Evolutionary conservation across 208 protist genomes (phyloP).

Genomic region (Trypanosoma brucei): DNA sequence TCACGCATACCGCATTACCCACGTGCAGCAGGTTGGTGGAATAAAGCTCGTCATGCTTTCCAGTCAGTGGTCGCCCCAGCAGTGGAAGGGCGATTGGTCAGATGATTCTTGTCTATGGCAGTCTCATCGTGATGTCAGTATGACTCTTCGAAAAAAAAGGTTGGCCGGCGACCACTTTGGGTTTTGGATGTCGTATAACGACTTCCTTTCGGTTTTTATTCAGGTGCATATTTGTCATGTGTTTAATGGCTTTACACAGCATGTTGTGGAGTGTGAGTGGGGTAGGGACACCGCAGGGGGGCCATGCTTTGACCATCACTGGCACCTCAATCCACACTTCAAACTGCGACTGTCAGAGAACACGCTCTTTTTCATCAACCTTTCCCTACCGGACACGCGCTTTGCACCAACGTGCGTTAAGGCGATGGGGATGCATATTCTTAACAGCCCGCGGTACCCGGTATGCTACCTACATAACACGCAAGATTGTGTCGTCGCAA

Average conservation of each 20-base stretch:
- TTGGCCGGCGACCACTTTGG: constrained; percentile 2
- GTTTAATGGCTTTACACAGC: constrained; percentile 47
- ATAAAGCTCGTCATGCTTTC: constrained; percentile 55
- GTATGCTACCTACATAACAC: constrained; percentile 28
- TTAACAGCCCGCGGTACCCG: constrained; percentile 60
- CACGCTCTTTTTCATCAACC: constrained; percentile 50
- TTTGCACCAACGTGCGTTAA: constrained; percentile 43
- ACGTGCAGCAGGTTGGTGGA: constrained; percentile 53
- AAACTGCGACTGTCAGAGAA: constrained; percentile 37
- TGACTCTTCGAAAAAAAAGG: constrained; percentile 26
- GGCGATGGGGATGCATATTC: constrained; percentile 57
- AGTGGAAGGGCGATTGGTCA: constrained; percentile 78
- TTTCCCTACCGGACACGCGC: constrained; percentile 53
- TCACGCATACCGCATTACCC: constrained; percentile 55
- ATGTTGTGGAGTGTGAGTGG: constrained; percentile 58
- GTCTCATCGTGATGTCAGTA: constrained; percentile 49
- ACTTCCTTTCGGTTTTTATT: constrained; percentile 66
- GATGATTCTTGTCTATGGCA: constrained; percentile 65
- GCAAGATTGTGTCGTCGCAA: constrained; percentile 21
- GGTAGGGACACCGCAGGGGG: constrained; percentile 45
- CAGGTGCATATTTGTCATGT: constrained; percentile 62
- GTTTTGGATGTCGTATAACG: constrained; percentile 86
- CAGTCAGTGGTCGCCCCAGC: constrained; percentile 27
- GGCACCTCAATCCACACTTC: constrained; percentile 81
- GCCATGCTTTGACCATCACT: constrained; percentile 31